Percentiles rank a stretch among this genome's conserved stretches.
Conservation (phyloP, 106 monocot genomes). For the Agapanthus africanus region DNA sequence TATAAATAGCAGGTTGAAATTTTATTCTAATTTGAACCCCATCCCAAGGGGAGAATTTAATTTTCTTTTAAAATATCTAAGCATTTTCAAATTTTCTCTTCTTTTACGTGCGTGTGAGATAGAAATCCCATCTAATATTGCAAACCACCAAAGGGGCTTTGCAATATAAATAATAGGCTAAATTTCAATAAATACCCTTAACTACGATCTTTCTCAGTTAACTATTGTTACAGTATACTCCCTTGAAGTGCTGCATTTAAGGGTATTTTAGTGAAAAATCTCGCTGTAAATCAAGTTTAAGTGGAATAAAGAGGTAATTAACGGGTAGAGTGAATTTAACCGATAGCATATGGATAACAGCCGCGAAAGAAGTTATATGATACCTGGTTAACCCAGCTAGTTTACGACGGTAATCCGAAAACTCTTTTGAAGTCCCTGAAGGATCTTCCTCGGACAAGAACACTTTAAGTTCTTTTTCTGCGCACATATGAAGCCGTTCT, state of each 20-base stretch:
- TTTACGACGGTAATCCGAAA: slow-evolving; percentile 80
- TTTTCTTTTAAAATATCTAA: too few species aligned
- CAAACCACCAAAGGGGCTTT: too few species aligned
- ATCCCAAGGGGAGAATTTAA: too few species aligned
- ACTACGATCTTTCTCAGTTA: too few species aligned
- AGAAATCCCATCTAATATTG: too few species aligned
- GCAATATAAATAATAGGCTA: too few species aligned
- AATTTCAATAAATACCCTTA: too few species aligned
- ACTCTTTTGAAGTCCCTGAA: slow-evolving; percentile 49
- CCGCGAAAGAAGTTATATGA: neutral
- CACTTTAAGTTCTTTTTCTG: slow-evolving; percentile 73
- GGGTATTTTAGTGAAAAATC: neutral
- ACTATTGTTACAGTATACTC: neutral
- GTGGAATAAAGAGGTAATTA: neutral
- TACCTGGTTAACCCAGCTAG: slow-evolving; percentile 67
- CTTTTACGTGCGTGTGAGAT: too few species aligned
- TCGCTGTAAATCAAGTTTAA: neutral
- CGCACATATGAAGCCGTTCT: slow-evolving; percentile 90
- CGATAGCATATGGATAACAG: neutral
- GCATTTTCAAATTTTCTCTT: too few species aligned
- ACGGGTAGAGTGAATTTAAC: neutral
- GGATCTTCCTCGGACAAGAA: slow-evolving; percentile 50
- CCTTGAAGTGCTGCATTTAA: neutral
- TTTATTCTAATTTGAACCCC: too few species aligned
- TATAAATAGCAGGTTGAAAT: too few species aligned